These are phyloP conservation scores for Arabis hirsuta DNA, from an alignment of 345 rosid species.

Conservation along the genomic window DNA sequence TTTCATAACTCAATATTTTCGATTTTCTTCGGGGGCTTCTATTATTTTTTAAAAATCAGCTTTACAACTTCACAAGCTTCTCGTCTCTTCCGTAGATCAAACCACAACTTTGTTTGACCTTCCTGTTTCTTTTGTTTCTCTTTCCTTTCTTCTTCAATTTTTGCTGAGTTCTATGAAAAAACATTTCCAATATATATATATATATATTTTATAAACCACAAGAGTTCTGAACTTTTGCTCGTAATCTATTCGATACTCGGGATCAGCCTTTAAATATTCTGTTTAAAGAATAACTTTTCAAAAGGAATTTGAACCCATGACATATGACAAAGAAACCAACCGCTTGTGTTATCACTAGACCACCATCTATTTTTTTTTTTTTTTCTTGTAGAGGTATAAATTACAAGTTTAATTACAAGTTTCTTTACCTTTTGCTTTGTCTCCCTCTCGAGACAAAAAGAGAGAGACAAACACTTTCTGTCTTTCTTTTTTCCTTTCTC, in stretches of 20 bases:
- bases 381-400: neutral
- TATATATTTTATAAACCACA: too few species aligned
- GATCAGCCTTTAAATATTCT: too few species aligned
- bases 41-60: constrained; percentile 6
- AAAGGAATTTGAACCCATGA: too few species aligned
- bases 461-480: constrained; percentile 45
- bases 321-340: too few species aligned
- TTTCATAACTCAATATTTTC: constrained; percentile 26
- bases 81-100: constrained; percentile 37
- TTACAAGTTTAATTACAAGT: constrained; percentile 35
- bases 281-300: too few species aligned
- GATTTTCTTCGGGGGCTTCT: constrained; percentile 29
- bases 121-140: constrained; percentile 4
- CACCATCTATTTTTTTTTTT: neutral
- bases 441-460: constrained; percentile 46
- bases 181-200: neutral
- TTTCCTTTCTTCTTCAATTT: constrained; percentile 26
- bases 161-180: neutral
- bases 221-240: too few species aligned
- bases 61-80: constrained; percentile 37
- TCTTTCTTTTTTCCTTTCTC: constrained; percentile 23
- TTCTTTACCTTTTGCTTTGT: constrained; percentile 45
- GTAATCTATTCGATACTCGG: too few species aligned
- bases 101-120: constrained; percentile 32
- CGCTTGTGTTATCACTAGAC: too few species aligned